Percentiles rank a stretch among this genome's conserved stretches.
Evolutionary conservation across 2,329 filamentous ascomycete genomes (phyloP).

Genomic region (Stagonosporopsis cucurbitacearum): DNA sequence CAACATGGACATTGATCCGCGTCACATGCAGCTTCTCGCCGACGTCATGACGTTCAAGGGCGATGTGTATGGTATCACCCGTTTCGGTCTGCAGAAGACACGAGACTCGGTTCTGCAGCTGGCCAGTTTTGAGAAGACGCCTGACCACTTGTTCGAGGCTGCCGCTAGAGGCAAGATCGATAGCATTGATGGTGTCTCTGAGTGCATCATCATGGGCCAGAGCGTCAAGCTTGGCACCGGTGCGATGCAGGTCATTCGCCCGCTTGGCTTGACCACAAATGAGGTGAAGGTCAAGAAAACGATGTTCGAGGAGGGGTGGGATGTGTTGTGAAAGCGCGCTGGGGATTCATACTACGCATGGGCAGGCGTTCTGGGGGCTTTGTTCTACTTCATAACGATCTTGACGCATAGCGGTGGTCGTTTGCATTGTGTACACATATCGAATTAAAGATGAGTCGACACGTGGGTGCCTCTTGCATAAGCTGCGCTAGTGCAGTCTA

Average conservation of each 20-base stretch:
- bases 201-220: slow-evolving; percentile 99
- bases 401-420: slow-evolving; percentile 18
- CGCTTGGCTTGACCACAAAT: slow-evolving; percentile 54
- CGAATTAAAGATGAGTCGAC: neutral
- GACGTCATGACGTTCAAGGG: slow-evolving; percentile 99
- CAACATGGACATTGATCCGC: slow-evolving; percentile 93
- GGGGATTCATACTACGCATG: slow-evolving; percentile 5
- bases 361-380: slow-evolving; percentile 6
- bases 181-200: slow-evolving; percentile 88
- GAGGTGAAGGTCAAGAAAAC: slow-evolving; percentile 37
- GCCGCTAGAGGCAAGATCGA: slow-evolving; percentile 92
- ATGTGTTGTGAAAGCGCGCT: slow-evolving; percentile 29
- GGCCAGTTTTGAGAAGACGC: slow-evolving; percentile 96
- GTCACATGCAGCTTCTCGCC: slow-evolving; percentile 95
- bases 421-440: slow-evolving; percentile 4
- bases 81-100: slow-evolving; percentile 96
- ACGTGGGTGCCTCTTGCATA: too few species aligned
- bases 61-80: slow-evolving; percentile 93
- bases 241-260: slow-evolving; percentile 85
- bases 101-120: slow-evolving; percentile 91
- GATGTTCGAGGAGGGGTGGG: slow-evolving; percentile 49
- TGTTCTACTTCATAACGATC: neutral
- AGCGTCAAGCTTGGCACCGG: slow-evolving; percentile 91
- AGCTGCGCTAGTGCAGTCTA: too few species aligned
- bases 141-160: slow-evolving; percentile 95